Base-by-base conservation (phyloP, 441 rosid genomes). In the Populus hybrid region DNA sequence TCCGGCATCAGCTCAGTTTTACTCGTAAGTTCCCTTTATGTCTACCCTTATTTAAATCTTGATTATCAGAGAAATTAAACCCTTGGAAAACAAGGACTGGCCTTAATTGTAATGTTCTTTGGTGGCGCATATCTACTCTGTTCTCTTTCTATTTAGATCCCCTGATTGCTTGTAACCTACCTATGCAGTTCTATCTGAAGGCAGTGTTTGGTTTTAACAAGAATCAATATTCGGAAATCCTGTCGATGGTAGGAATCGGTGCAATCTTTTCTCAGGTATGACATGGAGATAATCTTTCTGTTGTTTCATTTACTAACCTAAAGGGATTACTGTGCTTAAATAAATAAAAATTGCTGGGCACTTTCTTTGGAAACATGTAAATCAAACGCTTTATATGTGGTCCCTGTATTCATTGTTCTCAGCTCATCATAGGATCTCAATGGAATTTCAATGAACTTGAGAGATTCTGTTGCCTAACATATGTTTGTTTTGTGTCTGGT, bases 201-300 rank as follows among this genome's bases (percentile, higher is more conserved):
- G 89, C 92, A 32, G 79, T 79, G 23, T 89, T 89, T 73, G 90
- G 90, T n/a, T 89, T 81, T 71, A 73, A 69, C 89, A 87, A 89
- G 85, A 83, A 89, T 70, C 87, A 89, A 59, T 85, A 85, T 82
- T 87, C 92, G 1, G 89, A 89, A 84, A 85, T 89, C 63, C 81
- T 86, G 23, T 78, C 83, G 80, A 77, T 87, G 88, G 90, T 87
- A 23, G 90, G 83, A 75, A 50, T 87, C 12, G 92, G 90, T 69
- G 85, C 87, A 76, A 89, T 89, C 35, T 80, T 28, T 28, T 28
- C 30, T 28, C 30, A 28, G 30, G 30, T 28, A 28, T 28, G 30
- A 28, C 30, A 28, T 3, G 18, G 42, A 46, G 30, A 42, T 67
- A 6, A 54, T 18, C 10, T 35, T 35, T 68, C 57, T 61, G 50